Conservation (phyloP, 2,329 filamentous ascomycete species). For the Trichoderma gracile region DNA sequence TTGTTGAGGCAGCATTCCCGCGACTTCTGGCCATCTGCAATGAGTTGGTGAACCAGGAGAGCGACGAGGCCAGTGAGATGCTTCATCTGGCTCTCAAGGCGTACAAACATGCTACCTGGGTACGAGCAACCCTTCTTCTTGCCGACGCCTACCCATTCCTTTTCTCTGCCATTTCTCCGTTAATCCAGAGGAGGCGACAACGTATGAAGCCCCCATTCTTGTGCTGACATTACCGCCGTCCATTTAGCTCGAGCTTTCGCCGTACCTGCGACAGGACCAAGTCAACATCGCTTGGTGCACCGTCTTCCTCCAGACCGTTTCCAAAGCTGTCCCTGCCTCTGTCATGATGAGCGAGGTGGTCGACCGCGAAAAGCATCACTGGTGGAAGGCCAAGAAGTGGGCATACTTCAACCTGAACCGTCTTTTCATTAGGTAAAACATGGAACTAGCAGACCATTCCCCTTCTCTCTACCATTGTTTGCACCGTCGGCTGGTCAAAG, state of each 20-base stretch:
- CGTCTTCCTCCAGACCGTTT: conserved; percentile 86
- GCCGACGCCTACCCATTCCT: neutral
- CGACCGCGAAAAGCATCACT: conserved; percentile 90
- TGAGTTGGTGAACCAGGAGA: conserved; percentile 85
- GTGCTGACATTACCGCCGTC: conserved; percentile 34
- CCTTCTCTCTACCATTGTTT: neutral
- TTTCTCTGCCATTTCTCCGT: too few relatives aligned
- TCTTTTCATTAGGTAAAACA: conserved; percentile 78
- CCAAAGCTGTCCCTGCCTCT: conserved; percentile 76
- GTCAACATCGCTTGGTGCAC: conserved; percentile 95
- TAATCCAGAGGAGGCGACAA: neutral
- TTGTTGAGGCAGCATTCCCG: conserved; percentile 88
- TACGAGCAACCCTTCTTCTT: conserved; percentile 42
- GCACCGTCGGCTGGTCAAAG: neutral
- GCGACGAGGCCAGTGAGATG: conserved; percentile 94
- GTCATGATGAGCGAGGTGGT: conserved; percentile 81
- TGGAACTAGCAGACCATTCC: neutral
- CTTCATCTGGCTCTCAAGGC: conserved; percentile 91
- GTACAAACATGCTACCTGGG: conserved; percentile 97
- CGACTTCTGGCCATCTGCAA: conserved; percentile 84
- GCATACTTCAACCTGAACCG: conserved; percentile 97
- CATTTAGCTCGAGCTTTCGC: conserved; percentile 77
- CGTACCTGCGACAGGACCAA: conserved; percentile 73
- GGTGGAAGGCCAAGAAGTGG: conserved; percentile 99
- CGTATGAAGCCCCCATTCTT: neutral